phyloP scores from a whole-genome alignment of 2,329 filamentous ascomycete genomes.

The Huntiella bhutanensis region DNA sequence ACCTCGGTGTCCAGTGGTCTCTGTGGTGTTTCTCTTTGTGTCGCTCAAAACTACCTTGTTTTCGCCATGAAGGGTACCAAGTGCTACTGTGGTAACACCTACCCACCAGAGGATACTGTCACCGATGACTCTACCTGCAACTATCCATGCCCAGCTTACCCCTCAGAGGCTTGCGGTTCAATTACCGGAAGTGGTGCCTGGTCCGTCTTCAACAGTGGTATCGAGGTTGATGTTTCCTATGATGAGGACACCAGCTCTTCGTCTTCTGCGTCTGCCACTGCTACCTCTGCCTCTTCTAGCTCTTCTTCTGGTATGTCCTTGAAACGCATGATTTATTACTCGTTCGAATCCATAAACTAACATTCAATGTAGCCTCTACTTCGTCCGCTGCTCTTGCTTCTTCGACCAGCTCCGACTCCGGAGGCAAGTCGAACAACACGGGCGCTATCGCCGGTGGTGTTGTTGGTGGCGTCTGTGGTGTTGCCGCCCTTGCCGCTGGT shows the following conservation, averaged over 20 bases:
- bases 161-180: slow-evolving; percentile 38
- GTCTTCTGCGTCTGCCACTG: slow-evolving; percentile 12
- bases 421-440: slow-evolving; percentile 36
- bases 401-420: slow-evolving; percentile 12
- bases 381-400: slow-evolving; percentile 17
- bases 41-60: slow-evolving; percentile 30
- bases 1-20: slow-evolving; percentile 20
- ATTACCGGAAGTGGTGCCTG: slow-evolving; percentile 17
- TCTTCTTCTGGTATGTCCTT: slow-evolving; percentile 5
- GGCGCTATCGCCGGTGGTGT: slow-evolving; percentile 74
- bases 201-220: slow-evolving; percentile 33
- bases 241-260: slow-evolving; percentile 14
- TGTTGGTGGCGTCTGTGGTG: slow-evolving; percentile 60
- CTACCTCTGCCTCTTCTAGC: slow-evolving; percentile 15
- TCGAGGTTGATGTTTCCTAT: slow-evolving; percentile 22
- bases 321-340: not conserved
- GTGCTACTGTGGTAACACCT: slow-evolving; percentile 55
- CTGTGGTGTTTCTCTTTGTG: slow-evolving; percentile 24
- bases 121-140: slow-evolving; percentile 43
- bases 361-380: not conserved
- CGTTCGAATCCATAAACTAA: not conserved
- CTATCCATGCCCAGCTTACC: slow-evolving; percentile 44
- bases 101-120: slow-evolving; percentile 39
- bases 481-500: slow-evolving; percentile 47
- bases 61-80: slow-evolving; percentile 41